phyloP scores from a whole-genome alignment of 2,329 filamentous ascomycete genomes.

The Diaporthe sp. region DNA sequence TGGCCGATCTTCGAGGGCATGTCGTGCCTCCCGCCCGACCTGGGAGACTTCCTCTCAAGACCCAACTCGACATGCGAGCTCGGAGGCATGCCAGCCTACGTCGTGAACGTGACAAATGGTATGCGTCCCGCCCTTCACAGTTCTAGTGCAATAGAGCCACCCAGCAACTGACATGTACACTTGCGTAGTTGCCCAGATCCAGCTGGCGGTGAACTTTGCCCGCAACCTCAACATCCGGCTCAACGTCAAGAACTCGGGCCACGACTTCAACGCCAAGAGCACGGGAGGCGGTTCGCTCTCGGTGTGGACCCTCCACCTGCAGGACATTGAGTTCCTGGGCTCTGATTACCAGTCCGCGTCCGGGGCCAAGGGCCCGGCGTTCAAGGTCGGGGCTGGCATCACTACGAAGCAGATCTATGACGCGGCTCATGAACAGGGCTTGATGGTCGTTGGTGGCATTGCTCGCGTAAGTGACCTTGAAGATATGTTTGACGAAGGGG shows the following conservation, averaged over 20 bases:
- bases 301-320: conserved; percentile 47
- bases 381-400: conserved; percentile 66
- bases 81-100: conserved; percentile 19
- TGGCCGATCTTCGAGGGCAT: conserved; percentile 24
- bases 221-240: conserved; percentile 58
- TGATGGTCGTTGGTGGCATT: conserved; percentile 63
- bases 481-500: too few species aligned
- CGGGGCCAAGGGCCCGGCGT: conserved; percentile 49
- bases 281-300: conserved; percentile 49
- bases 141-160: rapidly evolving
- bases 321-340: conserved; percentile 38
- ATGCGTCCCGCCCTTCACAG: background rate
- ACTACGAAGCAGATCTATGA: conserved; percentile 62
- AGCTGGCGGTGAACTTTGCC: conserved; percentile 59
- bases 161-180: background rate
- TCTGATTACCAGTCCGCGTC: conserved; percentile 33
- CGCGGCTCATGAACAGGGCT: conserved; percentile 56
- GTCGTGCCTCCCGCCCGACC: conserved; percentile 28
- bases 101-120: conserved; percentile 21
- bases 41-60: background rate
- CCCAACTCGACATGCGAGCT: conserved; percentile 16
- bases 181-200: conserved; percentile 50
- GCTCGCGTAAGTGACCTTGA: conserved; percentile 42
- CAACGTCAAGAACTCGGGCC: conserved; percentile 63
- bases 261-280: conserved; percentile 57